A percentile compares a stretch with the other conserved stretches of the same genome.
Evolutionary conservation across 2,329 filamentous ascomycete genomes (phyloP).

Genomic region (Byssochlamys sp.): DNA sequence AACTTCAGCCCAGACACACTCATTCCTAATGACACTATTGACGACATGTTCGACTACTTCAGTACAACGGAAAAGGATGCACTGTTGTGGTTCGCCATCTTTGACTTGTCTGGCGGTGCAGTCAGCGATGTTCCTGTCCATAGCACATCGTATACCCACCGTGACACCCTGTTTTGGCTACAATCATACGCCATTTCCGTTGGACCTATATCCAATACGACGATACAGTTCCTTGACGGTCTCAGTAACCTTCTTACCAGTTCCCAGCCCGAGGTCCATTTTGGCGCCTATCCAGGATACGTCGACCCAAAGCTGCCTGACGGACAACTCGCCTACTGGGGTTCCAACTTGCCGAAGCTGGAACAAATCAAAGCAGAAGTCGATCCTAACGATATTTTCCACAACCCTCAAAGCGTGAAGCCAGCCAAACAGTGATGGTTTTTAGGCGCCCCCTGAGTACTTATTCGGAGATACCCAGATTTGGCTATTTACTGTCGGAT

Average conservation of each 20-base stretch:
- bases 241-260: constrained; percentile 34
- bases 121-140: constrained; percentile 47
- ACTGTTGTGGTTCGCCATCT: constrained; percentile 52
- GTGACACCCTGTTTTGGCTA: constrained; percentile 55
- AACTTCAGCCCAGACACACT: constrained; percentile 44
- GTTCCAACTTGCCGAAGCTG: constrained; percentile 41
- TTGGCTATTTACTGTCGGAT: not conserved
- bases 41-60: constrained; percentile 46
- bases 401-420: constrained; percentile 46
- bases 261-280: constrained; percentile 25
- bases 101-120: constrained; percentile 53
- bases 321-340: constrained; percentile 48
- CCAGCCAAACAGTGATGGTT: not conserved
- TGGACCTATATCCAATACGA: constrained; percentile 34
- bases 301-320: constrained; percentile 44
- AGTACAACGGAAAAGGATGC: constrained; percentile 43
- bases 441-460: too few species aligned
- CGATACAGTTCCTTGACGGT: constrained; percentile 43
- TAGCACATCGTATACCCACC: constrained; percentile 53
- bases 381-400: constrained; percentile 48
- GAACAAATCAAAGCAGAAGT: constrained; percentile 42
- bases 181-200: constrained; percentile 52
- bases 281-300: constrained; percentile 54
- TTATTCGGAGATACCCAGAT: not conserved
- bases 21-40: constrained; percentile 38